A percentile compares a stretch with the other conserved stretches of the same genome.
Conservation (phyloP, 306 rosid species). For the Cicer arietinum region DNA sequence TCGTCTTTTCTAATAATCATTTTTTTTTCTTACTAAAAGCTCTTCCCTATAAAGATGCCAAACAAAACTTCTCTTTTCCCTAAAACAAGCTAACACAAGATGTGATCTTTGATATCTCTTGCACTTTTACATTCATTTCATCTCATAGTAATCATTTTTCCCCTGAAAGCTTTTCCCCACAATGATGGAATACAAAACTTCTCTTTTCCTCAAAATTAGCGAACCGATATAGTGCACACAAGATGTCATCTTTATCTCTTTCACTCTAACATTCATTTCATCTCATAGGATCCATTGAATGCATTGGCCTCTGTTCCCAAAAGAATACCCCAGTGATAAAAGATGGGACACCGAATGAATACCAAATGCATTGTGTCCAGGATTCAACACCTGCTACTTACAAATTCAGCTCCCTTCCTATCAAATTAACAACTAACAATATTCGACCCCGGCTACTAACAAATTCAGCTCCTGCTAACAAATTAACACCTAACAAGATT, state of each 20-base stretch:
- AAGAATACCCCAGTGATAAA: no score
- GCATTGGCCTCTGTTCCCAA: neutral
- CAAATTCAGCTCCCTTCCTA: no score
- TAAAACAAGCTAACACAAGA: neutral
- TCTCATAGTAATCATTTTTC: conserved; percentile 6
- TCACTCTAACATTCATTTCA: conserved; percentile 1
- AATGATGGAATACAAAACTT: neutral
- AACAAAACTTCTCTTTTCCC: neutral
- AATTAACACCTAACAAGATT: no score
- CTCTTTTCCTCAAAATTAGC: conserved; percentile 1
- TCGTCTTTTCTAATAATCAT: neutral
- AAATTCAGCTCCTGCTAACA: no score
- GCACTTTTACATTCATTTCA: conserved; percentile 3
- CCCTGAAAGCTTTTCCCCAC: no score
- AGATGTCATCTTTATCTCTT: neutral
- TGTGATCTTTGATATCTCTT: neutral
- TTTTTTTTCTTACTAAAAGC: neutral
- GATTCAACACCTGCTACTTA: no score
- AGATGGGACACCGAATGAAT: no score
- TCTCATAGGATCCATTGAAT: conserved; percentile 22
- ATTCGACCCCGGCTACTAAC: no score
- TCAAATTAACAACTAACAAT: no score
- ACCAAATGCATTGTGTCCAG: no score
- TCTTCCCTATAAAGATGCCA: neutral
- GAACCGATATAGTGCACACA: neutral